These are phyloP conservation scores for Barbarea vulgaris DNA, from an alignment of 345 rosid genomes.

Conservation along the genomic window DNA sequence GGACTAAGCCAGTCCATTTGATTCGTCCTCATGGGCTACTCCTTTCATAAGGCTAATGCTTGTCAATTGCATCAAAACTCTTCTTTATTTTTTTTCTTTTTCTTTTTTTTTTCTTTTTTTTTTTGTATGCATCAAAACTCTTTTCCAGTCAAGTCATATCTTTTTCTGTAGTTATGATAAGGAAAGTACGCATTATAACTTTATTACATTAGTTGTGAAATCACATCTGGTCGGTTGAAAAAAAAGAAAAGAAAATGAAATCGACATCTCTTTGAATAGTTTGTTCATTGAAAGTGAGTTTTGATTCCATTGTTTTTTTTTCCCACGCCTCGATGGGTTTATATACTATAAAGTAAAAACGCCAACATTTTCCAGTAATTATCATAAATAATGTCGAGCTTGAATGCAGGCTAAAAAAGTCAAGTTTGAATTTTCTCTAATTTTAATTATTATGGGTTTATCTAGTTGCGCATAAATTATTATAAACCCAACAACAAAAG, in stretches of 20 bases:
- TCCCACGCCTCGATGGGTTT: neutral
- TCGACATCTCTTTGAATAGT: neutral
- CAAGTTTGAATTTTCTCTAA: neutral
- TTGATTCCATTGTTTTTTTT: neutral
- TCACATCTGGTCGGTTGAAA: neutral
- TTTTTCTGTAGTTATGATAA: neutral
- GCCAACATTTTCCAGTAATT: neutral
- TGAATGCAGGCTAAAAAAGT: neutral
- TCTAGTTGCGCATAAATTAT: neutral
- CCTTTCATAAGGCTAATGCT: neutral
- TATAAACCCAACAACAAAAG: neutral
- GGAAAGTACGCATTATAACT: neutral
- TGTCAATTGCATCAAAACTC: too few relatives aligned
- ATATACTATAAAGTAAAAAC: neutral
- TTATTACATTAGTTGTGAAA: neutral
- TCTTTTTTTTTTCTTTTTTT: neutral
- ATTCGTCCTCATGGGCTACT: neutral
- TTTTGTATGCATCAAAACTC: too few relatives aligned
- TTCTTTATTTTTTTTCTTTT: neutral
- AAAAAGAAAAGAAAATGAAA: neutral
- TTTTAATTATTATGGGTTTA: neutral
- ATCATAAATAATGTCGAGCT: neutral
- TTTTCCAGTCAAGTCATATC: neutral
- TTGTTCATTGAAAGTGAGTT: slow-evolving; percentile 1
- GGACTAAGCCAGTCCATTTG: neutral